phyloP scores from a whole-genome alignment of 2,329 filamentous ascomycete genomes.

The Keithomyces neogunnii region DNA sequence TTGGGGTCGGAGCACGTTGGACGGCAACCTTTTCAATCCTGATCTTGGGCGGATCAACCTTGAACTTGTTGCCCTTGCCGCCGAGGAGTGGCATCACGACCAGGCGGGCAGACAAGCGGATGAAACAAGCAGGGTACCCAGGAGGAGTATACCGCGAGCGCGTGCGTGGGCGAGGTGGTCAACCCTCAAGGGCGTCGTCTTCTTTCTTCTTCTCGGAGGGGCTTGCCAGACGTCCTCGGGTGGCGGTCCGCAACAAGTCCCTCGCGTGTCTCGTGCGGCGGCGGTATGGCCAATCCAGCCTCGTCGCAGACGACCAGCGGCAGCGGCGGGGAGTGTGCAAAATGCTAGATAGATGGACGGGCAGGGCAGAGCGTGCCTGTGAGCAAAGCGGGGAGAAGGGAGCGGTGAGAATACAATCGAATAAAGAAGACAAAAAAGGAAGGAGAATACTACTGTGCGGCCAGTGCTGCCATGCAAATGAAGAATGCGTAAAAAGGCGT shows the following conservation, averaged over 20 bases:
- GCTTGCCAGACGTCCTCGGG: not conserved
- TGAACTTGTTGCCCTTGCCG: constrained; percentile 39
- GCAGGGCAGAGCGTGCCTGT: not conserved
- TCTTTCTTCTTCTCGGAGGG: not conserved
- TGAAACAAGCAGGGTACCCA: not conserved
- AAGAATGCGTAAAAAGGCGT: not conserved
- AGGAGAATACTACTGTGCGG: not conserved
- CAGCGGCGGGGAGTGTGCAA: not conserved
- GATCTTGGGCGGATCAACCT: constrained; percentile 40
- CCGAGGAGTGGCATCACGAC: constrained; percentile 30
- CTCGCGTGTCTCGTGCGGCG: not conserved
- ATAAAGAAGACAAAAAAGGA: not conserved
- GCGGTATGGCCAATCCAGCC: not conserved
- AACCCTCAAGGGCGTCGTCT: too few species aligned
- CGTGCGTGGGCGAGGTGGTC: too few species aligned
- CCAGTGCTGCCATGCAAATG: not conserved
- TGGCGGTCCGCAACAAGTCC: not conserved
- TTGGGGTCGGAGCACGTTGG: constrained; percentile 26
- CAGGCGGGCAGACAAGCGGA: not conserved
- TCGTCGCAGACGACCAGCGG: not conserved
- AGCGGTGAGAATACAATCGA: not conserved
- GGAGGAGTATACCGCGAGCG: not conserved
- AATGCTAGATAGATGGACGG: not conserved
- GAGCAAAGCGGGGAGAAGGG: not conserved
- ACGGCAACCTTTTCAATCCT: constrained; percentile 45